phyloP scores from a whole-genome alignment of 2,329 filamentous ascomycete species.

The Monosporascus sp. region DNA sequence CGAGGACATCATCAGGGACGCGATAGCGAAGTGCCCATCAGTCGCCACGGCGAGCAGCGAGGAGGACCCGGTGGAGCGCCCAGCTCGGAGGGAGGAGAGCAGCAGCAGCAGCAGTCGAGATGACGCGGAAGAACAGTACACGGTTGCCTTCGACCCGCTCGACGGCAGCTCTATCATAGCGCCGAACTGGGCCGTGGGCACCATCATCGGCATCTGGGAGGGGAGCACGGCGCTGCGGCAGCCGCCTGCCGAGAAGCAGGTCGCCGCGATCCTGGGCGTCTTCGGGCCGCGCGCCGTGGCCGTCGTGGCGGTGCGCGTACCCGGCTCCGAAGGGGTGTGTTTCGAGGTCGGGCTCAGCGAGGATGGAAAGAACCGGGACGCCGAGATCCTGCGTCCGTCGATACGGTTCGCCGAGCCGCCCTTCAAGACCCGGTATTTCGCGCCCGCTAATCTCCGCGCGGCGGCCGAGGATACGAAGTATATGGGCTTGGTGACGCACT shows the following conservation, averaged over 20 bases:
- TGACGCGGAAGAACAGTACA: constrained; percentile 39
- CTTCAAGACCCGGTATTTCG: constrained; percentile 52
- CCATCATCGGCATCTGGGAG: constrained; percentile 57
- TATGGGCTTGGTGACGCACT: constrained; percentile 42
- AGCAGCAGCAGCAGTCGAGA: too few relatives aligned
- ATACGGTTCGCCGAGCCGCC: constrained; percentile 35
- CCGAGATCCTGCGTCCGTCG: constrained; percentile 34
- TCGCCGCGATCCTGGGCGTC: constrained; percentile 48
- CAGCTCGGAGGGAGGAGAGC: constrained; percentile 12
- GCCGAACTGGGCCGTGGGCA: constrained; percentile 53
- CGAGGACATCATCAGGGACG: constrained; percentile 42
- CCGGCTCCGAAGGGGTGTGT: constrained; percentile 34
- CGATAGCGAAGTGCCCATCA: constrained; percentile 37
- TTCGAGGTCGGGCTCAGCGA: constrained; percentile 46
- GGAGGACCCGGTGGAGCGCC: constrained; percentile 51
- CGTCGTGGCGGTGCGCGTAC: constrained; percentile 47
- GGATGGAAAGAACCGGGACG: constrained; percentile 13
- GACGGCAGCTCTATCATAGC: constrained; percentile 58
- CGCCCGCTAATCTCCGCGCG: constrained; percentile 55
- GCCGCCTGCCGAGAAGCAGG: constrained; percentile 33
- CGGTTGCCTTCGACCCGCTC: constrained; percentile 58
- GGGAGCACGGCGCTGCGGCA: constrained; percentile 39
- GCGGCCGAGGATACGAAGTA: constrained; percentile 48
- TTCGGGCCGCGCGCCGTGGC: constrained; percentile 52
- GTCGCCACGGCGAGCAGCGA: constrained; percentile 52